Base-by-base conservation (phyloP, 768 basidiomycete species). In the Hypholoma fasciculare region DNA sequence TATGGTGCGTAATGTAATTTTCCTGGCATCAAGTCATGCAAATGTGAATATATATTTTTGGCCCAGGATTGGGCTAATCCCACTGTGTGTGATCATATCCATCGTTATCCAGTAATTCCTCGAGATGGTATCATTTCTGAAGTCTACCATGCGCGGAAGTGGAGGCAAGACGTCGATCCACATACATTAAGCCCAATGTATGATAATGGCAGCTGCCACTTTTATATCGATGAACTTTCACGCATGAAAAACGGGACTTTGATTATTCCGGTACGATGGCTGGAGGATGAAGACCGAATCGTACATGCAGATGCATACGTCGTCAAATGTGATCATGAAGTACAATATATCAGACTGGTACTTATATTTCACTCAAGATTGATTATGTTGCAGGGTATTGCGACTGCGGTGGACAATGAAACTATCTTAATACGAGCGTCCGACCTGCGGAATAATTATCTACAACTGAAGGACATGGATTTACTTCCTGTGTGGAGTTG, bases 101-200 rank as follows among this genome's bases (percentile, higher is more conserved):
- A 59, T 3, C 56, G 63, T 2, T 73, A 74, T 54, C 71, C 71
- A 0, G 67, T 68, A 1, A 67, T 73, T 19, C 58, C 66, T 1
- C 47, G 37, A 0, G 52, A 65, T 46, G 65, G 69, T 1, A 49
- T 67, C 4, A 61, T 73, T 5, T 70, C 68, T 11, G 61, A 64
- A 50, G 53, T 61, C 17, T 64, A 54, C 7, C 60, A 64, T 43
- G 63, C 54, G 20, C 50, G 57, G 3, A 59, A 61, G 52, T 64
- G 61, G 63, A 20, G 59, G 26, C 40, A 53, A 16, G 58, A 64
- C 14, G 23, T 64, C 14, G 58, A 64, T 42, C 52, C 48, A 40
- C 54, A 57, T 23, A 17, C n/a, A 1, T 42, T 61, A 13, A 64
- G 60, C 34, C 63, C 63, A 37, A 64, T 64, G 63, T 64, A 59